Percentiles rank a stretch among this genome's conserved stretches.
These are phyloP conservation scores for Geotrichum aggregatum DNA, from an alignment of 1,139 yeast genomes.

Conservation along the genomic window DNA sequence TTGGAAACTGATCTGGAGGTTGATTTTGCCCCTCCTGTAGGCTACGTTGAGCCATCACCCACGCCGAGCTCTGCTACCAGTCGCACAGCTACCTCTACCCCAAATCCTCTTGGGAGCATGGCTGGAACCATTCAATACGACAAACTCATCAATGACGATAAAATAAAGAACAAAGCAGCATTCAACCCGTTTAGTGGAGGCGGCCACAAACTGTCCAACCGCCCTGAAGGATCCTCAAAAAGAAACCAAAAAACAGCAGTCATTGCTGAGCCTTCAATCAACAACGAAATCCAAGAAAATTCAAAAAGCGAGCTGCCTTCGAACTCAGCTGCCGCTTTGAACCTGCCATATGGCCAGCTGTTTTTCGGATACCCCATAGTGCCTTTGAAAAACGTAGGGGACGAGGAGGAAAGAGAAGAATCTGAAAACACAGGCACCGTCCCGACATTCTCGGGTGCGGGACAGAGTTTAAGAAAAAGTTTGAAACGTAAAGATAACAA, in stretches of 20 bases:
- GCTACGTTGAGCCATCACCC: constrained; percentile 67
- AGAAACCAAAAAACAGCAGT: constrained; percentile 18
- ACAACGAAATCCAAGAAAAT: not conserved
- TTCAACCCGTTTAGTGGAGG: constrained; percentile 50
- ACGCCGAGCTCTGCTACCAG: constrained; percentile 20
- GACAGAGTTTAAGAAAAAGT: constrained; percentile 47
- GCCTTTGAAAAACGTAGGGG: constrained; percentile 56
- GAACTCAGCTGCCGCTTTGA: constrained; percentile 67
- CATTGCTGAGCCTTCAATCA: not conserved
- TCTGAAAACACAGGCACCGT: constrained; percentile 26
- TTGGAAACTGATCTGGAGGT: constrained; percentile 96
- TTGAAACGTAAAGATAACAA: constrained; percentile 65
- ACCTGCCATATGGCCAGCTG: constrained; percentile 76
- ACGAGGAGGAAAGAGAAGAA: constrained; percentile 40
- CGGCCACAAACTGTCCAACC: constrained; percentile 72
- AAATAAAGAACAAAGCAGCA: constrained; percentile 16
- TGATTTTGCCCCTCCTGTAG: constrained; percentile 98
- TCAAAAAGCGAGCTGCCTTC: constrained; percentile 41
- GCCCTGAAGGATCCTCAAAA: constrained; percentile 37
- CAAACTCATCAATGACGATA: constrained; percentile 37
- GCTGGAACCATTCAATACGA: constrained; percentile 71
- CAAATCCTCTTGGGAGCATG: constrained; percentile 61
- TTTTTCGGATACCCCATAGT: constrained; percentile 91
- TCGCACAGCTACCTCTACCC: constrained; percentile 13
- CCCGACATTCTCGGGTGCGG: constrained; percentile 21